Evolutionary conservation across 1,284 basidiomycete genomes (phyloP).

Genomic region (Microbotryum lychnidis-dioicae): DNA sequence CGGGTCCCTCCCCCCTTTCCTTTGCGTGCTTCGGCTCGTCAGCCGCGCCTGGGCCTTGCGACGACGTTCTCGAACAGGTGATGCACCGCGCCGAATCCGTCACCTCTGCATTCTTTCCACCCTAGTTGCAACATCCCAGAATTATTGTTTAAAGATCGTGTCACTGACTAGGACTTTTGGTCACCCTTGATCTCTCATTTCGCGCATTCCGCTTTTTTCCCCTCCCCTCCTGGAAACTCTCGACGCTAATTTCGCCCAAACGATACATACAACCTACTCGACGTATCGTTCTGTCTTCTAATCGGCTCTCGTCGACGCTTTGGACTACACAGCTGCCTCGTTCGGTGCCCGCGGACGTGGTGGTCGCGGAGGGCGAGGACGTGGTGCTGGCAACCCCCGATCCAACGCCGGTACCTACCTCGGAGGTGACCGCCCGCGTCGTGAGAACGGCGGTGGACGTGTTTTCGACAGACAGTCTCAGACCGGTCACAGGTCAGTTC

Average conservation of each 20-base stretch:
- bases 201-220: not conserved
- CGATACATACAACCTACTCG: not conserved
- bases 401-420: conserved; percentile 32
- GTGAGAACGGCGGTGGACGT: conserved; percentile 31
- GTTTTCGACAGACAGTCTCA: conserved; percentile 31
- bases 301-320: not conserved
- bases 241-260: too few species aligned
- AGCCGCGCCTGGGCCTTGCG: not conserved
- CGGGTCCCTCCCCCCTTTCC: not conserved
- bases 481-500: conserved; percentile 28
- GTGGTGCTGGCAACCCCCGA: conserved; percentile 26
- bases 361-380: conserved; percentile 19
- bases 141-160: too few species aligned
- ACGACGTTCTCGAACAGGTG: not conserved
- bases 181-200: not conserved
- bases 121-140: not conserved
- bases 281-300: not conserved
- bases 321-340: conserved; percentile 16
- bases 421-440: conserved; percentile 31
- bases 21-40: not conserved
- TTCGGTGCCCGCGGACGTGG: conserved; percentile 16
- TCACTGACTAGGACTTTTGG: not conserved
- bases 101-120: not conserved
- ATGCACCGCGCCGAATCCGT: not conserved
- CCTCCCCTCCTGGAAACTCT: not conserved